Evolutionary conservation across 2,329 filamentous ascomycete species (phyloP).

Genomic region (Thelonectria discophora): DNA sequence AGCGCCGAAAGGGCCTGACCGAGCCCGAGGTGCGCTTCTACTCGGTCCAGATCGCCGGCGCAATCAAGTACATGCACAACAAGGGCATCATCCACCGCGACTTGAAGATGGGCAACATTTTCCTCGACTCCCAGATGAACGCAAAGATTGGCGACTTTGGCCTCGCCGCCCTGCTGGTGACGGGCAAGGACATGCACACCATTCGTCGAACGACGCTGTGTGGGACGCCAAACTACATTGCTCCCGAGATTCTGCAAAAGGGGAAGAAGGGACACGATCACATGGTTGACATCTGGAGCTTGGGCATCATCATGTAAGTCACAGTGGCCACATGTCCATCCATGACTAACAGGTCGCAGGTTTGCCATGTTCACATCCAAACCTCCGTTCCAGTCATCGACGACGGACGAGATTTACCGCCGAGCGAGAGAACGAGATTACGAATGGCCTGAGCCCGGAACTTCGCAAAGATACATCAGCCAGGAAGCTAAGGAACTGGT

Average conservation of each 20-base stretch:
- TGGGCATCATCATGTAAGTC: constrained; percentile 91
- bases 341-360: constrained; percentile 52
- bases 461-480: constrained; percentile 74
- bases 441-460: constrained; percentile 77
- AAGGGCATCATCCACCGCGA: constrained; percentile 97
- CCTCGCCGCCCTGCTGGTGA: constrained; percentile 88
- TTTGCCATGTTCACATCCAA: constrained; percentile 98
- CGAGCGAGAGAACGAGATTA: constrained; percentile 77
- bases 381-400: constrained; percentile 93
- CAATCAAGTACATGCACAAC: constrained; percentile 97
- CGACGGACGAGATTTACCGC: constrained; percentile 85
- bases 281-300: constrained; percentile 97
- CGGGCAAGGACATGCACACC: constrained; percentile 87
- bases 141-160: constrained; percentile 98
- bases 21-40: constrained; percentile 95
- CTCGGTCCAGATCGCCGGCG: constrained; percentile 92
- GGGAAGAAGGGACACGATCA: constrained; percentile 95
- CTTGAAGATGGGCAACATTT: constrained; percentile 97
- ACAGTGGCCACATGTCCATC: background rate
- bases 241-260: constrained; percentile 94
- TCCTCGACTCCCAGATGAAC: constrained; percentile 94
- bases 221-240: constrained; percentile 98
- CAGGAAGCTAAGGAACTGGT: constrained; percentile 81
- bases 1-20: constrained; percentile 87
- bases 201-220: constrained; percentile 91